phyloP scores from a whole-genome alignment of 441 rosid species.

The Gossypium gossypioides region DNA sequence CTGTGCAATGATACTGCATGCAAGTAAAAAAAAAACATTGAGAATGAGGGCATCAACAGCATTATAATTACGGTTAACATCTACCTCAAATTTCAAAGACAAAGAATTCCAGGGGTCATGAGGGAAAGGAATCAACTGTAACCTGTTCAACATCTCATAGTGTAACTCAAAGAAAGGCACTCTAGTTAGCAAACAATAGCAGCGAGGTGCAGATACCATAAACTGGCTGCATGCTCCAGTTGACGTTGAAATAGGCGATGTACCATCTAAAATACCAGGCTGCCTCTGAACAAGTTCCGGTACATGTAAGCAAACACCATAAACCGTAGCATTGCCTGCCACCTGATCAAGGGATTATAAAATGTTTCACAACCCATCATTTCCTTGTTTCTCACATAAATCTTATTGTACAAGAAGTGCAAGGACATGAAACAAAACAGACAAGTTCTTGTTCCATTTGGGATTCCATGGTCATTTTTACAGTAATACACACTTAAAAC shows the following conservation, averaged over 20 bases:
- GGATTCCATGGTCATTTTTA: neutral
- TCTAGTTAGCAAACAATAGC: constrained; percentile 86
- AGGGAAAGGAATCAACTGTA: constrained; percentile 15
- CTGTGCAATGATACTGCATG: constrained; percentile 87
- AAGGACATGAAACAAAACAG: neutral
- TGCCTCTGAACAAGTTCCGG: constrained; percentile 90
- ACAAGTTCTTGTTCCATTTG: neutral
- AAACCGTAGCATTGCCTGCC: constrained; percentile 80
- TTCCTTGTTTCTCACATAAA: constrained; percentile 7
- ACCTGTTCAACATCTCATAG: constrained; percentile 96
- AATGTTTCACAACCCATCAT: constrained; percentile 15
- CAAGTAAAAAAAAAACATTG: constrained; percentile 19
- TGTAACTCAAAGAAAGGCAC: constrained; percentile 93
- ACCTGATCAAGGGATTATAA: constrained; percentile 46
- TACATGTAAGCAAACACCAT: constrained; percentile 86
- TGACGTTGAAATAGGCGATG: constrained; percentile 44
- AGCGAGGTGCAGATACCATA: constrained; percentile 95
- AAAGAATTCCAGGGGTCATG: constrained; percentile 13
- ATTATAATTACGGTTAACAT: neutral
- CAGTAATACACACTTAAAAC: neutral
- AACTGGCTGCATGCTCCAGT: constrained; percentile 56
- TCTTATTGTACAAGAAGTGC: constrained; percentile 5
- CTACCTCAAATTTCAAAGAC: neutral
- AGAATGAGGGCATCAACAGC: constrained; percentile 7
- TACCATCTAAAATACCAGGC: constrained; percentile 59